These are phyloP conservation scores for Ochromonas danica DNA, from an alignment of 108 stramenopile genomes.

Conservation along the genomic window DNA sequence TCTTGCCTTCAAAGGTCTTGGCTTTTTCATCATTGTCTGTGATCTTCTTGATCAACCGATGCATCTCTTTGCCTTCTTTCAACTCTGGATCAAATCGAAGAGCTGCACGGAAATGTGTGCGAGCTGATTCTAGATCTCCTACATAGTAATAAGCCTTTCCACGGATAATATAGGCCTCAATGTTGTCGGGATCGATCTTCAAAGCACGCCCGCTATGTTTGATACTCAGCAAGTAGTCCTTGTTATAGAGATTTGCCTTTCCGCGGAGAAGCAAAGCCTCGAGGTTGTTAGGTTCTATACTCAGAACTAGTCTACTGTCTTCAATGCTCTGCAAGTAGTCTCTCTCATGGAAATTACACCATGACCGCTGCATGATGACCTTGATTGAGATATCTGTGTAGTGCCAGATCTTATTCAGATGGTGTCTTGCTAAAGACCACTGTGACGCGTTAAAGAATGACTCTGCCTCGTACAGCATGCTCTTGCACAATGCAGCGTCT, in stretches of 20 bases:
- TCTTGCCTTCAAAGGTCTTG: no score
- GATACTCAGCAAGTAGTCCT: no score
- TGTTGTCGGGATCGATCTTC: constrained; percentile 69
- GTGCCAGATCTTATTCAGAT: constrained; percentile 37
- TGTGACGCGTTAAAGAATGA: constrained; percentile 48
- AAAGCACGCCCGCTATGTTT: no score
- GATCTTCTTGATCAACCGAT: constrained; percentile 74
- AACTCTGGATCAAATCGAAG: constrained; percentile 92
- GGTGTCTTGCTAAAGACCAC: constrained; percentile 56
- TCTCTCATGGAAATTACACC: no score
- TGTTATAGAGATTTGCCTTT: no score
- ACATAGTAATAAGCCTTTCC: constrained; percentile 76
- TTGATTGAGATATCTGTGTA: constrained; percentile 65
- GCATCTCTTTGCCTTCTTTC: constrained; percentile 77
- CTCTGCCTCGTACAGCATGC: constrained; percentile 52
- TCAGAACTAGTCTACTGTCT: no score
- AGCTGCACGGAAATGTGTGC: constrained; percentile 84
- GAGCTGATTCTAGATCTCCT: constrained; percentile 82
- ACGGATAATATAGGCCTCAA: constrained; percentile 80
- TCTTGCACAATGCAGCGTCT: constrained; percentile 69
- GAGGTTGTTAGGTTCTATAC: constrained; percentile 69
- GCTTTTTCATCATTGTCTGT: constrained; percentile 74
- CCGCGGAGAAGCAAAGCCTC: constrained; percentile 75
- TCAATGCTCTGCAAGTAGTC: no score
- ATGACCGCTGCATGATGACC: constrained; percentile 69